A percentile compares a stretch with the other conserved stretches of the same genome.
Evolutionary conservation across 441 rosid genomes (phyloP).

Genomic region (Populus hybrid): DNA sequence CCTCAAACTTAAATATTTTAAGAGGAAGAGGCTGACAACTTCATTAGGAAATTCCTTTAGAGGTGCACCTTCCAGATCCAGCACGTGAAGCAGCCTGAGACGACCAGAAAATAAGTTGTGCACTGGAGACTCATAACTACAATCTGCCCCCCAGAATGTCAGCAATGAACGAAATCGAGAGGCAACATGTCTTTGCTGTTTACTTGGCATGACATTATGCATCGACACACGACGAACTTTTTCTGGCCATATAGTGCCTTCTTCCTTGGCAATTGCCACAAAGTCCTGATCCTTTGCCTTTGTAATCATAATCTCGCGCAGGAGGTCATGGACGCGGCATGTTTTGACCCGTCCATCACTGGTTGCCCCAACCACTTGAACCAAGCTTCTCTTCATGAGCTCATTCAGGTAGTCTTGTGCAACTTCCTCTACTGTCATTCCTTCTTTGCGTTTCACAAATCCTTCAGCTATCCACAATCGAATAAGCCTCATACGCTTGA

Average conservation of each 20-base stretch:
- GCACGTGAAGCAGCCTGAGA: constrained; percentile 27
- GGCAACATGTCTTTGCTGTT: constrained; percentile 8
- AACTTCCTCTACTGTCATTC: constrained; percentile 7
- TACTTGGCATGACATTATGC: constrained; percentile 23
- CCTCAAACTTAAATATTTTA: constrained; percentile 33
- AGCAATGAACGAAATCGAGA: constrained; percentile 41
- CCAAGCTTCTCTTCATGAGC: constrained; percentile 17
- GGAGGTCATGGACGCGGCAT: constrained; percentile 16
- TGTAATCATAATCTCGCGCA: constrained; percentile 11
- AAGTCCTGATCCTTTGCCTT: constrained; percentile 18
- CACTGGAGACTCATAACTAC: background rate
- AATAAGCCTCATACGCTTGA: constrained; percentile 3
- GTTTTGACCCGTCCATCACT: constrained; percentile 15
- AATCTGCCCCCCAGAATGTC: constrained; percentile 28
- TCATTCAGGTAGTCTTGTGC: constrained; percentile 16
- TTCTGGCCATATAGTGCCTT: constrained; percentile 21
- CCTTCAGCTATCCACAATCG: constrained; percentile 25
- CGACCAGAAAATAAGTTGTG: constrained; percentile 12
- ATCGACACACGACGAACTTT: constrained; percentile 35
- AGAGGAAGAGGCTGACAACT: constrained; percentile 20
- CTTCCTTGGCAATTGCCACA: constrained; percentile 23
- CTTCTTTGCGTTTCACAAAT: constrained; percentile 10
- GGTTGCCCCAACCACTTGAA: constrained; percentile 5
- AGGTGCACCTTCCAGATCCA: constrained; percentile 30
- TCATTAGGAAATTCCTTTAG: constrained; percentile 16